These are phyloP conservation scores for Pseudocercospora crystallina DNA, from an alignment of 2,329 filamentous ascomycete genomes.

Conservation along the genomic window DNA sequence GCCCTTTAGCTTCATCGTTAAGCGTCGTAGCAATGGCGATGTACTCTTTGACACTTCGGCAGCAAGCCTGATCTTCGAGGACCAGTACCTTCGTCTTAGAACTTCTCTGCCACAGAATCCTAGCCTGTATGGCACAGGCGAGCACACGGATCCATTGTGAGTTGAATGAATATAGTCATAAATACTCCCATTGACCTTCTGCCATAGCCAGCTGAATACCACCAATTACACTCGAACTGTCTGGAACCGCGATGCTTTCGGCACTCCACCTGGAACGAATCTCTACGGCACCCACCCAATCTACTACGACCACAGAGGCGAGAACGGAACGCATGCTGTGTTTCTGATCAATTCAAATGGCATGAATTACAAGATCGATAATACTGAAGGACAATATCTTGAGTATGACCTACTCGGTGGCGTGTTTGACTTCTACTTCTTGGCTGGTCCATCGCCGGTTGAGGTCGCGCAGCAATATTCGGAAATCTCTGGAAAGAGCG, in stretches of 20 bases:
- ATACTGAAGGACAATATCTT: constrained; percentile 64
- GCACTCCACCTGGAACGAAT: constrained; percentile 61
- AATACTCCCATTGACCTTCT: neutral
- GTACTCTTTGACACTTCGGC: constrained; percentile 70
- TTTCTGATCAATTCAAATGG: constrained; percentile 70
- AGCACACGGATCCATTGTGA: constrained; percentile 65
- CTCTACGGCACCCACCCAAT: constrained; percentile 72
- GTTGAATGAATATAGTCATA: constrained; percentile 1
- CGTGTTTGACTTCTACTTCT: constrained; percentile 64
- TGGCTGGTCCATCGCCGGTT: constrained; percentile 48
- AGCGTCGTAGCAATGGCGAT: constrained; percentile 57
- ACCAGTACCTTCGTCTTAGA: constrained; percentile 72
- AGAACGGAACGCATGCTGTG: constrained; percentile 60
- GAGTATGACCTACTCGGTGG: constrained; percentile 80
- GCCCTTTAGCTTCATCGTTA: constrained; percentile 69
- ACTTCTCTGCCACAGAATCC: constrained; percentile 68
- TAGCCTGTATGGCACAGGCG: constrained; percentile 75
- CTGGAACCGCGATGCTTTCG: constrained; percentile 67
- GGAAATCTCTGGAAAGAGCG: constrained; percentile 49
- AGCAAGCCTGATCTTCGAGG: constrained; percentile 69
- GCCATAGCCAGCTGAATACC: constrained; percentile 53
- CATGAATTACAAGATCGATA: constrained; percentile 75
- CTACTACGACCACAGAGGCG: constrained; percentile 69
- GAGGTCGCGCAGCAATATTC: constrained; percentile 52
- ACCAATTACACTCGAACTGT: constrained; percentile 69